Percentiles rank a stretch among this genome's conserved stretches.
Evolutionary conservation across 495 filamentous ascomycete genomes (phyloP).

Genomic region (Cryomyces minteri): DNA sequence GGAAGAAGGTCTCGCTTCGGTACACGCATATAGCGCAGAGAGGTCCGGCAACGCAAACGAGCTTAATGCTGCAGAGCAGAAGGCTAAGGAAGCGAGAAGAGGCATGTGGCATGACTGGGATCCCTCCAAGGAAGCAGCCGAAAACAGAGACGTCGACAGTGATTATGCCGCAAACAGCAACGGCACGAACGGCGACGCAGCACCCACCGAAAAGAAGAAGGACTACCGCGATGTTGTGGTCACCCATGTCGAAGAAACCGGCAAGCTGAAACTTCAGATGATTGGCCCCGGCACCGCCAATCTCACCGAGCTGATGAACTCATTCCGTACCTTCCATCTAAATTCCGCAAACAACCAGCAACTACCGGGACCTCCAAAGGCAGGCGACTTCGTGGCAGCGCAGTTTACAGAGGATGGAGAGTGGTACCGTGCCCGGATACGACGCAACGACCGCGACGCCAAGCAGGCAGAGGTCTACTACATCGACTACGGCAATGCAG

Average conservation of each 20-base stretch:
- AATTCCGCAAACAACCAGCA: slow-evolving; percentile 50
- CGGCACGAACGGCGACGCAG: slow-evolving; percentile 29
- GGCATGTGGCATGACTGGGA: slow-evolving; percentile 90
- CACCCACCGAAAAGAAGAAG: slow-evolving; percentile 37
- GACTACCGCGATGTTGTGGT: slow-evolving; percentile 89
- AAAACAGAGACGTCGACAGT: slow-evolving; percentile 20
- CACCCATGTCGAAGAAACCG: slow-evolving; percentile 64
- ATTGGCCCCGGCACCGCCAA: slow-evolving; percentile 66
- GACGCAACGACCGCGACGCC: slow-evolving; percentile 77
- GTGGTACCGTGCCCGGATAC: slow-evolving; percentile 87
- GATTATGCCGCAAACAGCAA: slow-evolving; percentile 27
- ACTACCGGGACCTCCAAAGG: slow-evolving; percentile 63
- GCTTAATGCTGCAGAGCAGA: slow-evolving; percentile 70
- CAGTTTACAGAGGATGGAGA: slow-evolving; percentile 71
- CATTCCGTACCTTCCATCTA: slow-evolving; percentile 75
- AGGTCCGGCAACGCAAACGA: slow-evolving; percentile 80
- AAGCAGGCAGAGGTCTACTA: slow-evolving; percentile 82
- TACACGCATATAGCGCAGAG: slow-evolving; percentile 89
- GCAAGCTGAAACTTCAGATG: slow-evolving; percentile 71
- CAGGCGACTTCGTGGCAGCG: slow-evolving; percentile 78
- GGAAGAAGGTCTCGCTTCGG: slow-evolving; percentile 81
- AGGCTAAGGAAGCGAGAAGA: slow-evolving; percentile 72
- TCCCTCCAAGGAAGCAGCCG: slow-evolving; percentile 51
- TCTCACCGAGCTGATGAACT: slow-evolving; percentile 66
- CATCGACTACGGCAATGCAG: slow-evolving; percentile 91